Conservation (phyloP, 2,329 filamentous ascomycete species). For the Fusarium phyllophilum region DNA sequence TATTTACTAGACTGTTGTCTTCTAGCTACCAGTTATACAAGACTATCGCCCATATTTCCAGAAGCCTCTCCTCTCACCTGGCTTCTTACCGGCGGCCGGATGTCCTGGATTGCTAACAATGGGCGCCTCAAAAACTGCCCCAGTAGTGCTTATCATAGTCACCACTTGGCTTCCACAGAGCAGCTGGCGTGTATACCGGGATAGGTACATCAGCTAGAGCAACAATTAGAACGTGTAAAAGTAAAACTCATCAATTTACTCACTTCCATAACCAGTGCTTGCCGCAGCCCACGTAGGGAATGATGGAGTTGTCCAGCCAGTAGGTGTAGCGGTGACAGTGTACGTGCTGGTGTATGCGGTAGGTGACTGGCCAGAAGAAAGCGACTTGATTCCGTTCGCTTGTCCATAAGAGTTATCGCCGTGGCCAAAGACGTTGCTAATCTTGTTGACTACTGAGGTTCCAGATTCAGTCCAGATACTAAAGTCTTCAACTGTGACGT, state of each 20-base stretch:
- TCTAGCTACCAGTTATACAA: rapidly evolving
- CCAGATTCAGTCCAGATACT: neutral
- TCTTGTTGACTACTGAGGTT: neutral
- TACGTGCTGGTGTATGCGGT: neutral
- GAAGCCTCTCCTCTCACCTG: rapidly evolving
- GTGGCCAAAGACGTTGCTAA: neutral
- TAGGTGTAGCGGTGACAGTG: neutral
- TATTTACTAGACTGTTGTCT: neutral
- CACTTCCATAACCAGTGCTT: neutral
- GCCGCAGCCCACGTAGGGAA: neutral
- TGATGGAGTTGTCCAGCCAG: neutral
- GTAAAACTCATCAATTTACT: neutral
- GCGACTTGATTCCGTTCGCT: neutral
- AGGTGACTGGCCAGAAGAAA: neutral
- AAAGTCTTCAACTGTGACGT: neutral
- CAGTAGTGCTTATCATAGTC: neutral
- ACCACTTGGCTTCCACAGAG: neutral
- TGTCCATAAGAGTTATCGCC: neutral
- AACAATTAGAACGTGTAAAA: neutral
- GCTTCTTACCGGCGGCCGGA: rapidly evolving
- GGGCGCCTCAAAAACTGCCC: neutral
- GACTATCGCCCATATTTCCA: rapidly evolving
- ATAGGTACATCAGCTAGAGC: neutral
- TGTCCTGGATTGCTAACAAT: rapidly evolving
- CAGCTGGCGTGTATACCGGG: neutral